Percentiles rank a stretch among this genome's conserved stretches.
These are phyloP conservation scores for Lumnitzera racemosa DNA, from an alignment of 345 rosid genomes.

Conservation along the genomic window DNA sequence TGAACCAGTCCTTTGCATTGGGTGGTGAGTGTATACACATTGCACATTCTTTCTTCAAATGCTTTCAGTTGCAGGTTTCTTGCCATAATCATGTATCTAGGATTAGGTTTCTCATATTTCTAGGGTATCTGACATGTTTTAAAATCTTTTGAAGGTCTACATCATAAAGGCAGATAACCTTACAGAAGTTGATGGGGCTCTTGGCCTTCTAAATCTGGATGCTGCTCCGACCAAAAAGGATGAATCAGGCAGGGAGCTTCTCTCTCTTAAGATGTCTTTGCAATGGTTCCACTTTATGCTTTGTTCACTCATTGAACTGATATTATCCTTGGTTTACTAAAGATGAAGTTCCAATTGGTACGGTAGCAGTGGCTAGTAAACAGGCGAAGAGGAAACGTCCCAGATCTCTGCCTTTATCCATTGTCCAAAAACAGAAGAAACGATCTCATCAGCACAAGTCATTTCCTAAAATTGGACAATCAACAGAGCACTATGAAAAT, in stretches of 20 bases:
- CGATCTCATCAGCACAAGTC: constrained; percentile 19
- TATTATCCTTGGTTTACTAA: too few species aligned
- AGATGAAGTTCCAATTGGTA: background rate
- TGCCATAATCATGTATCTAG: too few species aligned
- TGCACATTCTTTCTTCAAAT: constrained; percentile 1
- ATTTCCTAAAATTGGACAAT: constrained; percentile 14
- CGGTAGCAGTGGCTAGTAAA: constrained; percentile 5
- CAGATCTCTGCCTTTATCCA: constrained; percentile 39
- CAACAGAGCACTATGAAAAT: constrained; percentile 45
- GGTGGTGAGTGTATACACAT: too few species aligned
- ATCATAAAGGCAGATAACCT: constrained; percentile 52
- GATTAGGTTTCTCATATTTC: too few species aligned
- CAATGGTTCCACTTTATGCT: background rate
- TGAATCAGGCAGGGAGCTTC: constrained; percentile 40
- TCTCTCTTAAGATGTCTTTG: constrained; percentile 5
- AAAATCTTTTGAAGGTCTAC: constrained; percentile 36
- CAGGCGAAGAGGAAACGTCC: constrained; percentile 34
- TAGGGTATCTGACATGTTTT: constrained; percentile 3
- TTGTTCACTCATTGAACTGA: background rate
- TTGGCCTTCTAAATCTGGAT: constrained; percentile 64
- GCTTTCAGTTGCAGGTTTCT: background rate
- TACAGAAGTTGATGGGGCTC: constrained; percentile 59
- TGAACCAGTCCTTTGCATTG: too few species aligned
- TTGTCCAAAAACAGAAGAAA: constrained; percentile 35
- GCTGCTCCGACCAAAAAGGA: constrained; percentile 42